Base-by-base conservation (phyloP, 2,329 filamentous ascomycete genomes). In the Fusarium sp. region DNA sequence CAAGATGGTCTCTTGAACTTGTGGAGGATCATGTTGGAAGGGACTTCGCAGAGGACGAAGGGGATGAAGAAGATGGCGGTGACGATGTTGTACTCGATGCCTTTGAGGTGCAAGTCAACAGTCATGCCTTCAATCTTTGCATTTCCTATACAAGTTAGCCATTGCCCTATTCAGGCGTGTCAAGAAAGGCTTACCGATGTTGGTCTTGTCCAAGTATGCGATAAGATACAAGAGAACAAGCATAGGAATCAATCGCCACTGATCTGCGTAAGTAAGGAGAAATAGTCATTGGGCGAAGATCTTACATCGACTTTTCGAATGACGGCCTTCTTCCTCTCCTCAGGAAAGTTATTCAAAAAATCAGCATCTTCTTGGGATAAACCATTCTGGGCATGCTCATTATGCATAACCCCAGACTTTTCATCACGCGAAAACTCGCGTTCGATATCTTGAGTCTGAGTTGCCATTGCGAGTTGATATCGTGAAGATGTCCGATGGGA, bases 61-160 rank as follows among this genome's bases (percentile, higher is more conserved):
- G 69, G 60, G 19, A 72, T 65, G 35, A 74, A 74, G 55, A 74
- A 74, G 10, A 86, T 79, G 1, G 83, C 82, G 11, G 86, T 77
- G 16, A 79, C 80, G 29, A 82, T 83, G 77, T 92, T 92, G 80
- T 92, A 93, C 77, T 91, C 84, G 31, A 85, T 83, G 3, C 45
- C 48, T 16, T 61, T 66, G 48, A 78, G 75, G 18, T 60, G 31
- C 18, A 78, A 69, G 27, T 78, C 75, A 2, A 44, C 51, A 4
- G 75, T 75, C 77, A 78, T 78, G 27, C 77, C 77, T 10, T 76
- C 76, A 19, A 78, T 67, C 33, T 73, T 76, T 5, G 77, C 77
- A 58, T 78, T 78, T 44, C 77, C 77, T 27, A 72, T 68, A 14
- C 1, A 21, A 9, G 12, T 65, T 4, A 65, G 29, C 11, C 3